Evolutionary conservation across 805 yeast genomes (phyloP).

Genomic region (Blastobotrys parvus): DNA sequence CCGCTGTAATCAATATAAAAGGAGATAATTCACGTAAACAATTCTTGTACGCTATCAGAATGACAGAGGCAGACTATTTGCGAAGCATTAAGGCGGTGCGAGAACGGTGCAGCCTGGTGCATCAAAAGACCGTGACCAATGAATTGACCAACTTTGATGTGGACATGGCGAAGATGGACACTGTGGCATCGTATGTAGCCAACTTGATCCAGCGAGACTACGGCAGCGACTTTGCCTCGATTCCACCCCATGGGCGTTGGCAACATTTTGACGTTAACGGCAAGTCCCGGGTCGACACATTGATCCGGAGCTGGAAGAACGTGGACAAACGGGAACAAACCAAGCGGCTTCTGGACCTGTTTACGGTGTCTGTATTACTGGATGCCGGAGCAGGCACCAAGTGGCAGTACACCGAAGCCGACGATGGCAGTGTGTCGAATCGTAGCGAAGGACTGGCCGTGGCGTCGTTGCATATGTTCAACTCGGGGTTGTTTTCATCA

Average conservation of each 20-base stretch:
- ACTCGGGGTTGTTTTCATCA: constrained; percentile 38
- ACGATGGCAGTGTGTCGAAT: constrained; percentile 25
- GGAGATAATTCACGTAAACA: too few species aligned
- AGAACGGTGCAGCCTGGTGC: constrained; percentile 40
- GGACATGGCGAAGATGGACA: constrained; percentile 34
- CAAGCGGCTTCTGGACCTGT: constrained; percentile 46
- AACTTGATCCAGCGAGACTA: constrained; percentile 40
- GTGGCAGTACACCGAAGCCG: constrained; percentile 43
- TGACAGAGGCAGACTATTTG: too few species aligned
- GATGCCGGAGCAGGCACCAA: constrained; percentile 63
- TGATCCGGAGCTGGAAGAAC: constrained; percentile 32
- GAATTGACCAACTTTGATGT: constrained; percentile 38
- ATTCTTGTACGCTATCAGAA: too few species aligned
- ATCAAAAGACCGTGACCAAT: constrained; percentile 31
- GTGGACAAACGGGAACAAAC: constrained; percentile 39
- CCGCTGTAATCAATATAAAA: too few species aligned
- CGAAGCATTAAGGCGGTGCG: constrained; percentile 49
- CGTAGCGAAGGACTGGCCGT: constrained; percentile 62
- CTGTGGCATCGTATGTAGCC: constrained; percentile 39
- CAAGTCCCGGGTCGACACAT: constrained; percentile 34
- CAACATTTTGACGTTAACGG: constrained; percentile 53
- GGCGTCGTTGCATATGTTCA: constrained; percentile 49
- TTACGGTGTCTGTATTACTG: constrained; percentile 50
- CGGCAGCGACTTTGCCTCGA: constrained; percentile 34
- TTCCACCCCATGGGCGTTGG: constrained; percentile 64